Conservation (phyloP, 345 rosid species). For the Camelina hispida region DNA sequence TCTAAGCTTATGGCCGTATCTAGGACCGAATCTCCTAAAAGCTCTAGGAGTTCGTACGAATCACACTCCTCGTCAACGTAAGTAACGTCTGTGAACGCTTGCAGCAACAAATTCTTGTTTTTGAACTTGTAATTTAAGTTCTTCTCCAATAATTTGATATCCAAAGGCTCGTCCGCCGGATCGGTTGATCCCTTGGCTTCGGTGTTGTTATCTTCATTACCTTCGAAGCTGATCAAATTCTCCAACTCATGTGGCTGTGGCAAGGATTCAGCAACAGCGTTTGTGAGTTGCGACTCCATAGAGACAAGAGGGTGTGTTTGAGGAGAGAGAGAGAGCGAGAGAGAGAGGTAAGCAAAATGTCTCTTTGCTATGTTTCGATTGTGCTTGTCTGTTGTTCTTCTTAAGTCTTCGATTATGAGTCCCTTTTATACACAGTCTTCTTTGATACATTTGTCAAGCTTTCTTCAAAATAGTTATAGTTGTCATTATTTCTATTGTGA, state of each 20-base stretch:
- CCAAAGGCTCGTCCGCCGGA: constrained; percentile 6
- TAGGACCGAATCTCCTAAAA: constrained; percentile 11
- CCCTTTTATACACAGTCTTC: not conserved
- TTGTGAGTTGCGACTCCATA: constrained; percentile 15
- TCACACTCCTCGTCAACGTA: too few species aligned
- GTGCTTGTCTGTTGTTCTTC: constrained; percentile 9
- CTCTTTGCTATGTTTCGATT: not conserved
- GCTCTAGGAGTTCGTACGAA: too few species aligned
- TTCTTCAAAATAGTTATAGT: not conserved
- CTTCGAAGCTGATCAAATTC: constrained; percentile 1
- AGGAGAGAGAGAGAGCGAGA: constrained; percentile 11
- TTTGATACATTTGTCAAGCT: not conserved
- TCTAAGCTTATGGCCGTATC: constrained; percentile 39
- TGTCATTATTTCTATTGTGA: not conserved
- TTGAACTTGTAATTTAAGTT: constrained; percentile 56
- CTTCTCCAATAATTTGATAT: constrained; percentile 50
- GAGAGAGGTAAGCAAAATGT: not conserved
- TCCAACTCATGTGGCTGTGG: not conserved
- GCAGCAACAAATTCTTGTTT: constrained; percentile 18
- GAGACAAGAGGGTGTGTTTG: not conserved
- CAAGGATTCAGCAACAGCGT: constrained; percentile 3
- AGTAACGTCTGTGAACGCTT: too few species aligned
- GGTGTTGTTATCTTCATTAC: not conserved
- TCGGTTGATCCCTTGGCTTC: constrained; percentile 16
- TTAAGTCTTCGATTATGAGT: not conserved